Base-by-base conservation (phyloP, 768 basidiomycete species). In the Fibroporia radiculosa region DNA sequence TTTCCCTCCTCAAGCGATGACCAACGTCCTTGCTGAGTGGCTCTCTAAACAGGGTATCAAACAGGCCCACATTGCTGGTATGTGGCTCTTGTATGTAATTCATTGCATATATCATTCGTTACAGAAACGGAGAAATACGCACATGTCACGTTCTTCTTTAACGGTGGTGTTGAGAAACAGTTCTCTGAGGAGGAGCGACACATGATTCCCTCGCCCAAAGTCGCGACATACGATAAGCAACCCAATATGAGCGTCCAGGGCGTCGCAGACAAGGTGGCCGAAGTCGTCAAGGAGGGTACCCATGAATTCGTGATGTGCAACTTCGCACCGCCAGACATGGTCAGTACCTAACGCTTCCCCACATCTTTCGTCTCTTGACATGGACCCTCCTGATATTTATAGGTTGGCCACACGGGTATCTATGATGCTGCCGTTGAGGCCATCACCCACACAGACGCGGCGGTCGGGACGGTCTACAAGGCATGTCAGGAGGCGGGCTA, bases 141-240 rank as follows among this genome's bases (percentile, higher is more conserved):
- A 1, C 93, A 97, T 59, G 89, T 97, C 44, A 97, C 93, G 0
- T 95, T 96, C 73, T 96, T 95, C 77, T 95, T 96, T 77, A 96
- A 95, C 64, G 93, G 93, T 12, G 93, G 93, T 45, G 81, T 92
- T 23, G 93, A 96, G 71, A 88, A 92, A 60, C 88, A 93, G 57
- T 97, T 88, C 64, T 71, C 76, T 12, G 63, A 69, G 26, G 93
- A 96, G 60, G 84, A 88, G 53, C 73, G 93, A 13, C 72, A 81
- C 61, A 82, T 96, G 87, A 82, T 95, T 47, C 77, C 88, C 3
- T 93, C 90, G 13, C 93, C 92, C 32, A 93, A 89, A 57, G 92
- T 95, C 23, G 83, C 93, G 5, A 97, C 93, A 5, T 97, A 97
- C 65, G 93, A 97, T 66, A 75, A 85, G 56, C 73, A 87, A 52